Base-by-base conservation (phyloP, 805 yeast species). In the Priceomyces melissophilus region DNA sequence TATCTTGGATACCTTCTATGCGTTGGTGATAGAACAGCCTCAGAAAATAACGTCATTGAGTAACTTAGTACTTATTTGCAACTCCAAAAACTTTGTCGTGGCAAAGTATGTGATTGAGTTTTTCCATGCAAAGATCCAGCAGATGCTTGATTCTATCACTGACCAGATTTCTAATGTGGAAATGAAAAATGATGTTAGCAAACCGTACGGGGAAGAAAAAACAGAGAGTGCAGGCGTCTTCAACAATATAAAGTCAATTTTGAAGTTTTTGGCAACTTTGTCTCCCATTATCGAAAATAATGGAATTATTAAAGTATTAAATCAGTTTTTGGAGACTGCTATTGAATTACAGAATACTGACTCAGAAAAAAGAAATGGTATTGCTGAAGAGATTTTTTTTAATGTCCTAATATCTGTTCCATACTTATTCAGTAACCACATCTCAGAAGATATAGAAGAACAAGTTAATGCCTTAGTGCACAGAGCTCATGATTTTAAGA, bases 21-120 rank as follows among this genome's bases (percentile, higher is more conserved):
- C 95, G 2, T 75, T 86, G 33, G 71, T 84, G 9, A 63, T 77
- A 23, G 98, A 93, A 61, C 96, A 91, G 61, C 98, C 99, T 0
- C 96, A 90, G 47, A 93, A 90, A 58, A 76, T 84, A 44, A 79
- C 82, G 10, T 76, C 82, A n/a, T 61, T 91, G 42, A 76, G 88
- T 20, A 79, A 82, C 7, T 69, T 88, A 48, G 65, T 89, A 4
- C 74, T 82, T 53, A 67, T 81, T 15, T 80, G 87, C 35, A 82
- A 84, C 62, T 69, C 84, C 16, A 74, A 75, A 43, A 80, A 79
- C 59, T 74, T 77, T 28, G 67, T 76, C 30, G 81, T 87, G 32
- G 91, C 95, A 38, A 78, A 79, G 49, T 76, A 77, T 37, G 76
- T 87, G 10, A 61, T 87, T 16, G 89, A 84, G 47, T 84, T 66